These are phyloP conservation scores for Fusarium sp. DNA, from an alignment of 2,329 filamentous ascomycete genomes.

Conservation along the genomic window DNA sequence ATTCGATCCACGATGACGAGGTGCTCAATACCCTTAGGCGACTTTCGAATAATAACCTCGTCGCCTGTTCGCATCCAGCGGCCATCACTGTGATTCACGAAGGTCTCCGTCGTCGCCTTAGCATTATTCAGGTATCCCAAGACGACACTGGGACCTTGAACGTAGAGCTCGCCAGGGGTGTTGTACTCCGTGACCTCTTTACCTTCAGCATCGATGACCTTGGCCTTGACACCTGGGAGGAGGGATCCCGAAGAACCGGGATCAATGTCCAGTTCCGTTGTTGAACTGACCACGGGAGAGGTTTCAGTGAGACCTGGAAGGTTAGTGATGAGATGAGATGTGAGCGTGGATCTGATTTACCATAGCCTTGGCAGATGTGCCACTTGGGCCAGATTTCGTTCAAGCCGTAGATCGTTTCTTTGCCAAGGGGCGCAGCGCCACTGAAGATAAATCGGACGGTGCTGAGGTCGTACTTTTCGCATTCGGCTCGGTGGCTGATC, in stretches of 20 bases:
- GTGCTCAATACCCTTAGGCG: slow-evolving; percentile 78
- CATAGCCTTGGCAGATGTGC: slow-evolving; percentile 78
- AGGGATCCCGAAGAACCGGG: slow-evolving; percentile 77
- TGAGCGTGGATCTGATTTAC: slow-evolving; percentile 49
- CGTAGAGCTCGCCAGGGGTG: slow-evolving; percentile 81
- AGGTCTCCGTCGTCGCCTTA: slow-evolving; percentile 84
- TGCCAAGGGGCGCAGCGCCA: slow-evolving; percentile 79
- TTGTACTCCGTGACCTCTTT: slow-evolving; percentile 75
- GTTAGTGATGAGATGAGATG: neutral
- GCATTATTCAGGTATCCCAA: slow-evolving; percentile 90
- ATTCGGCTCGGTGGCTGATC: slow-evolving; percentile 68
- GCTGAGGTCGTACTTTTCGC: slow-evolving; percentile 75
- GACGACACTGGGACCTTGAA: slow-evolving; percentile 80
- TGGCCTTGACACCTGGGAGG: slow-evolving; percentile 70
- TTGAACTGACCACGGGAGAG: slow-evolving; percentile 72
- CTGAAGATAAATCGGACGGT: slow-evolving; percentile 74
- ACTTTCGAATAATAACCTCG: slow-evolving; percentile 76
- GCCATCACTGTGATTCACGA: slow-evolving; percentile 72
- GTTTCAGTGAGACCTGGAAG: slow-evolving; percentile 76
- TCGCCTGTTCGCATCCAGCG: slow-evolving; percentile 88
- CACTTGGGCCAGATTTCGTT: slow-evolving; percentile 71
- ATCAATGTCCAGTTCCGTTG: slow-evolving; percentile 68
- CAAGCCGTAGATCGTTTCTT: slow-evolving; percentile 73
- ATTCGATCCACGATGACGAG: slow-evolving; percentile 84
- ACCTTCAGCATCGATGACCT: slow-evolving; percentile 74